Percentiles rank a stretch among this genome's conserved stretches.
Conservation (phyloP, 2,329 filamentous ascomycete species). For the Sporothrix protearum region DNA sequence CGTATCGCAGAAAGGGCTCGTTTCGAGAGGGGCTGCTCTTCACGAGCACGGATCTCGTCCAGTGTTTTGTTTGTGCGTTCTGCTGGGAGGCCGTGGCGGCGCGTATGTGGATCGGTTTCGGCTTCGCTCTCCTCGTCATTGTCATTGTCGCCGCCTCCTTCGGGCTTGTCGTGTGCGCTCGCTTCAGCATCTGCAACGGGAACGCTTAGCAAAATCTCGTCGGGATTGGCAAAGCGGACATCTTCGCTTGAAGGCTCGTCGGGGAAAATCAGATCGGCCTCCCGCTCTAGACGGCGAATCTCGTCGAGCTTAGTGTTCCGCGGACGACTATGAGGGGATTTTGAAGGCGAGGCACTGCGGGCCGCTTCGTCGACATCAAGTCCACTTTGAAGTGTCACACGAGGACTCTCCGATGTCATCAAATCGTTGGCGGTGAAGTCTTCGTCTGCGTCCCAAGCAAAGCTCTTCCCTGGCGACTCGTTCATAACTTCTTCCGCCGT, state of each 20-base stretch:
- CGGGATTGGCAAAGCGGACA: background rate
- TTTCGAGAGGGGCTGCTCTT: conserved; percentile 44
- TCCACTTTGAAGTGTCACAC: conserved; percentile 37
- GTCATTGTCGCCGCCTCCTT: background rate
- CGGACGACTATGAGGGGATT: conserved; percentile 29
- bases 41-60: conserved; percentile 47
- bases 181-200: background rate
- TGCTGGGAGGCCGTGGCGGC: conserved; percentile 20
- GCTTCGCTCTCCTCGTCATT: background rate
- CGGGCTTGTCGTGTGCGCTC: conserved; percentile 25
- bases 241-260: conserved; percentile 22
- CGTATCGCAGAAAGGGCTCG: conserved; percentile 48
- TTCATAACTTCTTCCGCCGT: background rate
- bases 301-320: conserved; percentile 47
- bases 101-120: background rate
- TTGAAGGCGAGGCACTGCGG: background rate
- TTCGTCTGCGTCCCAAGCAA: conserved; percentile 54
- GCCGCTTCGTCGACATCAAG: background rate
- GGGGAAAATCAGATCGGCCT: conserved; percentile 28
- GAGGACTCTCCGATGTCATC: conserved; percentile 55
- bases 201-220: background rate
- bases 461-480: conserved; percentile 48
- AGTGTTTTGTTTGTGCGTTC: conserved; percentile 43
- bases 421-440: conserved; percentile 57
- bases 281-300: conserved; percentile 35